These are phyloP conservation scores for Reutealis trisperma DNA, from an alignment of 345 rosid genomes.

Conservation along the genomic window DNA sequence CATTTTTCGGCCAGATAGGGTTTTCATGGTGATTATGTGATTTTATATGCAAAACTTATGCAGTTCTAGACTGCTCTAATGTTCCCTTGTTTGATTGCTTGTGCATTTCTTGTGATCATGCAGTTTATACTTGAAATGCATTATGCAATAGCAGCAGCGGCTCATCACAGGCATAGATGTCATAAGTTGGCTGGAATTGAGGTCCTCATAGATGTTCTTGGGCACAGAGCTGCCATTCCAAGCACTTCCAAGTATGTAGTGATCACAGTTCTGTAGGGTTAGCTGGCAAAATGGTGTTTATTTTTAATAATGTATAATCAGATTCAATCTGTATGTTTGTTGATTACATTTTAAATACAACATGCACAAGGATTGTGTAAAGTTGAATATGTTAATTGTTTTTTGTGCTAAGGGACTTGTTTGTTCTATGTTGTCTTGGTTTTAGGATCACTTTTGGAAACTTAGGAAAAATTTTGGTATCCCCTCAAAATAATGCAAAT, in stretches of 20 bases:
- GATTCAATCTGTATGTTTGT: background rate
- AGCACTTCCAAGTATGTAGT: slow-evolving; percentile 67
- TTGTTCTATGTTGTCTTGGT: background rate
- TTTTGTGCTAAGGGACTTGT: background rate
- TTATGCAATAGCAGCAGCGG: slow-evolving; percentile 70
- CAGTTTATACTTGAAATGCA: slow-evolving; percentile 89
- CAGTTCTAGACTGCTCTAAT: slow-evolving; percentile 10
- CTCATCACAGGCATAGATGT: slow-evolving; percentile 76
- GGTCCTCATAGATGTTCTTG: slow-evolving; percentile 75
- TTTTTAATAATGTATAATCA: background rate
- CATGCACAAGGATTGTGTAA: background rate
- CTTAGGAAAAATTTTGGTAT: background rate
- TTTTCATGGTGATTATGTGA: slow-evolving; percentile 67
- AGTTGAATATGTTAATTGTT: background rate
- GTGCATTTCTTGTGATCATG: slow-evolving; percentile 26
- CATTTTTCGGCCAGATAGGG: slow-evolving; percentile 89
- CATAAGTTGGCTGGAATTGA: slow-evolving; percentile 76
- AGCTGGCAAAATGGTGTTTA: background rate
- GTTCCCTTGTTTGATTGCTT: slow-evolving; percentile 10
- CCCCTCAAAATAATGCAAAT: background rate
- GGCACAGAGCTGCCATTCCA: slow-evolving; percentile 69
- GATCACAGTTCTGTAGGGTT: background rate
- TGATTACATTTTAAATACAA: background rate
- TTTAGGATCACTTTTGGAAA: background rate
- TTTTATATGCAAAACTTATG: slow-evolving; percentile 5